Percentiles rank a stretch among this genome's conserved stretches.
These are phyloP conservation scores for Obelidium mucronatum DNA, from an alignment of 192 early-diverging fungal genomes.

Conservation along the genomic window DNA sequence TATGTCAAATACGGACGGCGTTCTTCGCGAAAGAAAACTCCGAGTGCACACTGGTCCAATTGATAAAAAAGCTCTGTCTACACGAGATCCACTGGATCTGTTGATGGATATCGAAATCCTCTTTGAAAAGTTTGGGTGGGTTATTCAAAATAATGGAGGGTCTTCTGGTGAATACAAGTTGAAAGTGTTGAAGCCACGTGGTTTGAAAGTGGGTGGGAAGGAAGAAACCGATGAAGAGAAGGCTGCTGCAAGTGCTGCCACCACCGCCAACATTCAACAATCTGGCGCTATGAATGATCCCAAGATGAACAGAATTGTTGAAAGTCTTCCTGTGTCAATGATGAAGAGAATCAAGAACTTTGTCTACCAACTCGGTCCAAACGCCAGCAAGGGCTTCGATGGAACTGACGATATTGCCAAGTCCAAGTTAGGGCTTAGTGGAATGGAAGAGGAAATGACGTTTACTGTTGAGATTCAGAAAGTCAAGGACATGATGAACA, in stretches of 20 bases:
- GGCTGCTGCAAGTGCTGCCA: not conserved
- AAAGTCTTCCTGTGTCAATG: slow-evolving; percentile 32
- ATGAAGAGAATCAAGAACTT: slow-evolving; percentile 20
- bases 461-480: slow-evolving; percentile 88
- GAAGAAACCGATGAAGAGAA: not conserved
- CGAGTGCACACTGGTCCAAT: slow-evolving; percentile 28
- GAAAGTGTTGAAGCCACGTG: slow-evolving; percentile 28
- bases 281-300: slow-evolving; percentile 2
- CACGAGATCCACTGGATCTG: slow-evolving; percentile 27
- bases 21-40: slow-evolving; percentile 1
- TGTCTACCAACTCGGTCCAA: slow-evolving; percentile 25
- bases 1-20: not conserved
- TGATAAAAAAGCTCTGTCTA: slow-evolving; percentile 32
- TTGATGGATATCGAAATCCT: slow-evolving; percentile 19
- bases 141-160: slow-evolving; percentile 27
- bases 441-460: slow-evolving; percentile 80
- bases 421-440: not conserved
- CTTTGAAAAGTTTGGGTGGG: slow-evolving; percentile 30
- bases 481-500: slow-evolving; percentile 80
- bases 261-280: slow-evolving; percentile 4
- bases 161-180: slow-evolving; percentile 27
- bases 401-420: not conserved
- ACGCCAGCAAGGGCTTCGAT: slow-evolving; percentile 33
- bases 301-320: slow-evolving; percentile 28
- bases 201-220: slow-evolving; percentile 7